Evolutionary conservation across 768 basidiomycete species (phyloP).

Genomic region (button mushroom (Agaricus bisporus)): DNA sequence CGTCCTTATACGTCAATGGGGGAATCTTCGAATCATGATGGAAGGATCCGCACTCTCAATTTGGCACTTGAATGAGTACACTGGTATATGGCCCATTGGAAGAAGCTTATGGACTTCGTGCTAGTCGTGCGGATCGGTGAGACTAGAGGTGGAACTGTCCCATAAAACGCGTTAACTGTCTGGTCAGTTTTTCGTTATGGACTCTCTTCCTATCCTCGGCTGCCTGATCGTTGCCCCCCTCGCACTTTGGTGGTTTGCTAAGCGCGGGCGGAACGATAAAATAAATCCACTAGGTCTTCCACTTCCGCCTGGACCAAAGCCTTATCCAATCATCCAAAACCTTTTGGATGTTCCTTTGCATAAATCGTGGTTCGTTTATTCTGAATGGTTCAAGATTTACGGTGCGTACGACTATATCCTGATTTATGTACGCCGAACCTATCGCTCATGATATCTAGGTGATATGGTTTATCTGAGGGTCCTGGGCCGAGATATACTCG

Average conservation of each 20-base stretch:
- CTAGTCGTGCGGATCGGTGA: too few relatives aligned
- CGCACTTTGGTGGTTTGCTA: background rate
- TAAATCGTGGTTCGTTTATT: constrained; percentile 14
- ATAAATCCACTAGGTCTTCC: constrained; percentile 8
- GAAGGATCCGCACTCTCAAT: too few relatives aligned
- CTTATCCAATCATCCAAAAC: constrained; percentile 19
- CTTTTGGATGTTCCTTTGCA: constrained; percentile 17
- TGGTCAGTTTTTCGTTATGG: background rate
- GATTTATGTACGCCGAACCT: background rate
- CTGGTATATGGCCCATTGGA: too few relatives aligned
- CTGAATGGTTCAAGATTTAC: constrained; percentile 14
- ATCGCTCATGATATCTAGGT: constrained; percentile 1
- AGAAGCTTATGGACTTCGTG: too few relatives aligned
- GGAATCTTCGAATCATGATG: too few relatives aligned
- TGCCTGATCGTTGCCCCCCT: background rate
- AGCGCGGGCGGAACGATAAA: background rate
- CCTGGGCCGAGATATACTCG: constrained; percentile 10
- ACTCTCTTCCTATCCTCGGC: background rate
- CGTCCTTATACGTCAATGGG: too few relatives aligned
- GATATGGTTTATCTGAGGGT: constrained; percentile 15
- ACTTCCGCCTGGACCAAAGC: constrained; percentile 22
- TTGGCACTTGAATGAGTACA: too few relatives aligned
- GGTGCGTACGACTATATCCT: constrained; percentile 5
- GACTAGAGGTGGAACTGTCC: too few relatives aligned
- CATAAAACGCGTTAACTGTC: background rate